Evolutionary conservation across 148 eudicot species (phyloP), one percentile per base, ranked within the genome.

Genomic region (Silene latifolia): DNA sequence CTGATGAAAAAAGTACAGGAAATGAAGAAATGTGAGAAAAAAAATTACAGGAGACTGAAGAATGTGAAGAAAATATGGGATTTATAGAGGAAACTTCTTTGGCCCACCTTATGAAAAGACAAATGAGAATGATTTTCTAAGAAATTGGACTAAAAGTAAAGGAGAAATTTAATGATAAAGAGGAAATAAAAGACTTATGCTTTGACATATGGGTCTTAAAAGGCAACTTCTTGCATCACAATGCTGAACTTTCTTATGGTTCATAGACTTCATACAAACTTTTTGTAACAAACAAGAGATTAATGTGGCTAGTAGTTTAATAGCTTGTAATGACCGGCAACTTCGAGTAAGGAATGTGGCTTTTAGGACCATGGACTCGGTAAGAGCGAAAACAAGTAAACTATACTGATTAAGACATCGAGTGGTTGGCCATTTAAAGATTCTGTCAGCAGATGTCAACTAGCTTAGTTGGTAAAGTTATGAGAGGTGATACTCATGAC

Each of bases 41-140:
- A 11, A 48, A 4, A 39, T 4, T 60, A 48, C 6, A 46, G 66
- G 17, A 23, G 27, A n/a, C 29, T 29, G 74, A 61, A 80, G 68
- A 61, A 67, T 3, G 56, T 32, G 74, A 14, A 15, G 19, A 66
- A 53, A 58, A 12, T 7, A n/a, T 60, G 79, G 66, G 69, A 60
- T 77, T 59, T 77, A 77, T 77, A 77, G 69, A 58, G 76, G 51
- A 68, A 61, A n/a, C n/a, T n/a, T n/a, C n/a, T 60, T 47, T 60
- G 69, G 29, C 83, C 83, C 77, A 76, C 80, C 12, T 53, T 10
- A 72, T 54, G 66, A 20, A 74, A 74, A 19, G 56, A 44, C 62
- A 61, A 60, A 63, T 25, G 54, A 68, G 57, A 27, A 77, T 62
- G 39, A 32, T 69, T 69, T 76, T 59, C 53, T 19, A 44, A 44